Evolutionary conservation across 805 yeast genomes (phyloP).

Genomic region (Wickerhamomyces mucosus): DNA sequence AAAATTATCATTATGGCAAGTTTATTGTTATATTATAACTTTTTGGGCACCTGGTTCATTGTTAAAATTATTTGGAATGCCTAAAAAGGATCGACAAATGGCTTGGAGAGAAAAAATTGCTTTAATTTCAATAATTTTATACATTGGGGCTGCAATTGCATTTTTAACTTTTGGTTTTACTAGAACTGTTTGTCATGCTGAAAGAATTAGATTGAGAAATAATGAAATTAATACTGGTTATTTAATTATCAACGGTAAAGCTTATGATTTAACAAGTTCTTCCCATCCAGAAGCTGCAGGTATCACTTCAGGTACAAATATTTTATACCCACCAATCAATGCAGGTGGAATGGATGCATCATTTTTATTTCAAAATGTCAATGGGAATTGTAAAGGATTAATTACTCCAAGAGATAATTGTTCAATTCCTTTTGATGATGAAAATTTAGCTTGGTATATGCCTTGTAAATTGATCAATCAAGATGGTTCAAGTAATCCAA

Average conservation of each 20-base stretch:
- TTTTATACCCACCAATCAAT: conserved; percentile 74
- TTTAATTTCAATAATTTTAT: conserved; percentile 61
- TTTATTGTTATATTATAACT: conserved; percentile 72
- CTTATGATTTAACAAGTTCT: conserved; percentile 61
- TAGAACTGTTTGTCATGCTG: conserved; percentile 58
- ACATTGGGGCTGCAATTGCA: conserved; percentile 71
- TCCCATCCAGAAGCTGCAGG: conserved; percentile 82
- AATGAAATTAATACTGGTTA: conserved; percentile 51
- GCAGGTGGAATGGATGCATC: conserved; percentile 88
- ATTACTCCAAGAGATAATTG: conserved; percentile 62
- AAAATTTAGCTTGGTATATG: conserved; percentile 86
- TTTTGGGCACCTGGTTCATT: conserved; percentile 88
- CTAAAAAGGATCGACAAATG: conserved; percentile 70
- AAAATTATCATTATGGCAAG: conserved; percentile 52
- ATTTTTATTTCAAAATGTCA: conserved; percentile 82
- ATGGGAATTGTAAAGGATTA: conserved; percentile 77
- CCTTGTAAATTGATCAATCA: conserved; percentile 70
- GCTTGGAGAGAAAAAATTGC: conserved; percentile 98
- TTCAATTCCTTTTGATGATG: conserved; percentile 59
- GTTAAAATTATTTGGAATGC: conserved; percentile 64
- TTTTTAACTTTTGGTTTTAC: conserved; percentile 88
- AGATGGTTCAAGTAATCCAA: conserved; percentile 65
- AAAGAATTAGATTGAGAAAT: conserved; percentile 41
- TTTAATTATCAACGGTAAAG: conserved; percentile 74
- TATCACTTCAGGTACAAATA: conserved; percentile 54